A percentile compares a stretch with the other conserved stretches of the same genome.
Evolutionary conservation across 306 rosid genomes (phyloP).

Genomic region (Cyamopsis tetragonoloba): DNA sequence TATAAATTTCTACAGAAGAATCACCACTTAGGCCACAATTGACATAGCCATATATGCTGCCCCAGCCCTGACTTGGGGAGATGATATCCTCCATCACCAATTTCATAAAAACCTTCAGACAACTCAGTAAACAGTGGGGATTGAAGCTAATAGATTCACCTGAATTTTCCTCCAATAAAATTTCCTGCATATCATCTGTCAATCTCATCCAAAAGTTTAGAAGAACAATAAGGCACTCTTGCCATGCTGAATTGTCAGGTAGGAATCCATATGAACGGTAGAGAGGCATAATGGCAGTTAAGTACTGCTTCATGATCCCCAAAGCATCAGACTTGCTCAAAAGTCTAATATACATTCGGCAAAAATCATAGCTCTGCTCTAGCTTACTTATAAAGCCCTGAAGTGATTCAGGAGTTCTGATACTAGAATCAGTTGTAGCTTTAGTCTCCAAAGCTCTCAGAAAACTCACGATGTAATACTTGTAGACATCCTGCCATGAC

Average conservation of each 20-base stretch:
- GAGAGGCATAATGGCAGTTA: slow-evolving; percentile 58
- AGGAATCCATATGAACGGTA: slow-evolving; percentile 47
- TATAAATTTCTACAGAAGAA: slow-evolving; percentile 49
- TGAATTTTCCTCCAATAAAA: slow-evolving; percentile 36
- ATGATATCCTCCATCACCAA: slow-evolving; percentile 83
- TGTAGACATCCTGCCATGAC: slow-evolving; percentile 82
- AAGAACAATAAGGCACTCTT: slow-evolving; percentile 83
- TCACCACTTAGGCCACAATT: slow-evolving; percentile 57
- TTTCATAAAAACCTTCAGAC: slow-evolving; percentile 69
- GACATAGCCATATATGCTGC: slow-evolving; percentile 55
- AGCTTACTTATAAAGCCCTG: slow-evolving; percentile 70
- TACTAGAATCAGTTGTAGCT: slow-evolving; percentile 42
- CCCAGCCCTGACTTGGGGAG: slow-evolving; percentile 95
- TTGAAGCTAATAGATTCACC: slow-evolving; percentile 42
- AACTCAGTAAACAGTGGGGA: slow-evolving; percentile 63
- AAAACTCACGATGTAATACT: slow-evolving; percentile 50
- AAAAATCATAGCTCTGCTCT: slow-evolving; percentile 66
- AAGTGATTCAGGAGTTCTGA: slow-evolving; percentile 63
- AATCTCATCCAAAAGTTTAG: slow-evolving; percentile 80
- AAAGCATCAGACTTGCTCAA: slow-evolving; percentile 69
- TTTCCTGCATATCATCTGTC: slow-evolving; percentile 76
- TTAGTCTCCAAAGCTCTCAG: slow-evolving; percentile 58
- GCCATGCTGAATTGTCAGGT: slow-evolving; percentile 92
- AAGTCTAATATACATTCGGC: slow-evolving; percentile 54
- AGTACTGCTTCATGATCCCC: slow-evolving; percentile 70